These are phyloP conservation scores for Saccharomyces pastorianus DNA, from an alignment of 1,139 yeast genomes.

Conservation along the genomic window DNA sequence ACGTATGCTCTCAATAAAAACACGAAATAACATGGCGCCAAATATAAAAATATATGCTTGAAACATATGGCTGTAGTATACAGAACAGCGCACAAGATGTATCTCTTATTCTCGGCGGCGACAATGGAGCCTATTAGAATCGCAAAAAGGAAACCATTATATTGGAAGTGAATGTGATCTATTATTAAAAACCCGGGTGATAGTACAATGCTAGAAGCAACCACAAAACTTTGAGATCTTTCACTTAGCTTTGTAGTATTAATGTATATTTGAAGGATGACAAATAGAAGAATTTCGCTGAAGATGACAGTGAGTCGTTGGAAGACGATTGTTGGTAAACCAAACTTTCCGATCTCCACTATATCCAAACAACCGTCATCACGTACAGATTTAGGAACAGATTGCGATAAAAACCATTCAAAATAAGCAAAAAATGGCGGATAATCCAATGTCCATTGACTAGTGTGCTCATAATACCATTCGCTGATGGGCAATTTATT, in stretches of 20 bases:
- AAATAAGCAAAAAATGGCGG: slow-evolving; percentile 97
- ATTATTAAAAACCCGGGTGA: slow-evolving; percentile 85
- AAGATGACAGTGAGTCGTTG: slow-evolving; percentile 75
- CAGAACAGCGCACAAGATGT: slow-evolving; percentile 59
- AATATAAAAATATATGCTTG: slow-evolving; percentile 84
- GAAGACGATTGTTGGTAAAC: slow-evolving; percentile 69
- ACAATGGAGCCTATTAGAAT: slow-evolving; percentile 65
- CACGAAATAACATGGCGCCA: slow-evolving; percentile 91
- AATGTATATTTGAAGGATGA: slow-evolving; percentile 65
- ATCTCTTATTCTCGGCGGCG: slow-evolving; percentile 52
- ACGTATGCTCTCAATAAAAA: slow-evolving; percentile 65
- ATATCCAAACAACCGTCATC: slow-evolving; percentile 76
- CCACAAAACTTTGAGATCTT: slow-evolving; percentile 50
- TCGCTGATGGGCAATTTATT: slow-evolving; percentile 60
- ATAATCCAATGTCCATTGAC: slow-evolving; percentile 93
- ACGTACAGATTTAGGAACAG: slow-evolving; percentile 57
- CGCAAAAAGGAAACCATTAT: slow-evolving; percentile 89
- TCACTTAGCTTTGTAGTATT: slow-evolving; percentile 38
- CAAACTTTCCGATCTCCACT: slow-evolving; percentile 56
- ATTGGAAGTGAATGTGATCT: slow-evolving; percentile 92
- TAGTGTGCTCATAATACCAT: slow-evolving; percentile 82
- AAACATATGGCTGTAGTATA: slow-evolving; percentile 78
- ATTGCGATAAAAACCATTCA: slow-evolving; percentile 68
- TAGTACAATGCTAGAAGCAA: slow-evolving; percentile 72
- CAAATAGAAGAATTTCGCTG: slow-evolving; percentile 66